Evolutionary conservation across 768 basidiomycete species (phyloP).

Genomic region (Rhodotorula kratochvilovae): DNA sequence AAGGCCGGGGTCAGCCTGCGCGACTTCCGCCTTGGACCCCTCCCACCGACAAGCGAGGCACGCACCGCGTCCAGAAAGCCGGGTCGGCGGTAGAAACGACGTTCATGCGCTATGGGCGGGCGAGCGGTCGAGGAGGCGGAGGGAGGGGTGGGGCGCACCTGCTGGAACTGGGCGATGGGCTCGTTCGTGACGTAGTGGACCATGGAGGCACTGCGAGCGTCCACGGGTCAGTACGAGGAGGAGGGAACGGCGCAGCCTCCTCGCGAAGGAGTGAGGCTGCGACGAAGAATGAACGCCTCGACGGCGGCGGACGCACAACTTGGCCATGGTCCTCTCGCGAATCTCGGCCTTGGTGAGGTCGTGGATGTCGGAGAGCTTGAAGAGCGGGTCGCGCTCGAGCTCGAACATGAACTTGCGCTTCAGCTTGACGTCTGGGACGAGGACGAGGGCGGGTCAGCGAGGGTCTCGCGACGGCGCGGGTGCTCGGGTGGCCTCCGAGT

Average conservation of each 20-base stretch:
- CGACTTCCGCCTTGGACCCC: too few relatives aligned
- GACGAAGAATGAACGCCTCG: too few relatives aligned
- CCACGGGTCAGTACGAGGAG: not conserved
- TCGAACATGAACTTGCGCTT: slow-evolving; percentile 48
- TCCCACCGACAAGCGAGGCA: too few relatives aligned
- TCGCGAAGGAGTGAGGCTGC: too few relatives aligned
- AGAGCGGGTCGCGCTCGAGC: slow-evolving; percentile 49
- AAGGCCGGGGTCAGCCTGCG: not conserved
- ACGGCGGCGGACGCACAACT: slow-evolving; percentile 48
- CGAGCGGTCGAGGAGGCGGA: not conserved
- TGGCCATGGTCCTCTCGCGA: slow-evolving; percentile 50
- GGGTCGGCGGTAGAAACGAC: slow-evolving; percentile 50
- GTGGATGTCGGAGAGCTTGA: slow-evolving; percentile 50
- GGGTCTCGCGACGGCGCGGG: not conserved
- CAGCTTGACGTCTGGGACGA: slow-evolving; percentile 8
- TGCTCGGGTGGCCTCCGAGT: too few relatives aligned
- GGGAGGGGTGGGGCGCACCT: not conserved
- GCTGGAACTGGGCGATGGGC: slow-evolving; percentile 47
- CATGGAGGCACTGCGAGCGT: slow-evolving; percentile 33
- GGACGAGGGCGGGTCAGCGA: not conserved
- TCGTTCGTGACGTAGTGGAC: slow-evolving; percentile 51
- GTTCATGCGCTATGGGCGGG: slow-evolving; percentile 47
- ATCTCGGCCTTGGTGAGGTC: slow-evolving; percentile 44
- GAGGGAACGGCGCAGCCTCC: too few relatives aligned
- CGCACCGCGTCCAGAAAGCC: slow-evolving; percentile 49